Conservation (phyloP, 2,329 filamentous ascomycete species). For the Seiridium unicorne region DNA sequence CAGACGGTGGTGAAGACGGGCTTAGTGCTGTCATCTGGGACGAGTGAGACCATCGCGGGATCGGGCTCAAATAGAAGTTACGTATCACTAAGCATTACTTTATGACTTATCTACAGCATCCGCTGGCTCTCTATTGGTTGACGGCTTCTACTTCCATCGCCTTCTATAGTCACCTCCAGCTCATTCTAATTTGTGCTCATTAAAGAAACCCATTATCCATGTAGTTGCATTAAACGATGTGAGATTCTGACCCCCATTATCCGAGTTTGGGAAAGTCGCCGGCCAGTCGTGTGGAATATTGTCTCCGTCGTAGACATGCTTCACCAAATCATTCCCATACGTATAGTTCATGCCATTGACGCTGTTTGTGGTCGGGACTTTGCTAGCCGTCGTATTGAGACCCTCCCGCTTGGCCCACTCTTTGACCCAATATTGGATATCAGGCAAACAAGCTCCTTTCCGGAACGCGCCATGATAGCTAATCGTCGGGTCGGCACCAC, state of each 20-base stretch:
- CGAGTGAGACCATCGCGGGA: conserved; percentile 2
- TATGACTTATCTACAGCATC: no score
- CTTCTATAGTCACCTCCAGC: background rate
- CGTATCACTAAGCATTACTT: no score
- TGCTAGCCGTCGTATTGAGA: background rate
- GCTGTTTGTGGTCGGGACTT: background rate
- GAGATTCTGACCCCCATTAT: background rate
- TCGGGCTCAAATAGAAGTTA: background rate
- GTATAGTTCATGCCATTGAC: background rate
- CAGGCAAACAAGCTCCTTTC: conserved; percentile 35
- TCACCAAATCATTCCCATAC: conserved; percentile 1
- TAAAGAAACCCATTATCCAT: conserved; percentile 6
- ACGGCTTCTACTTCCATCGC: no score
- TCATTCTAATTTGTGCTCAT: background rate
- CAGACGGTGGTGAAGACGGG: conserved; percentile 12
- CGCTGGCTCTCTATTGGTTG: no score
- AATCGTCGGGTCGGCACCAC: conserved; percentile 39
- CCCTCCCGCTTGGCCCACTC: conserved; percentile 31
- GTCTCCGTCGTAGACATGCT: conserved; percentile 2
- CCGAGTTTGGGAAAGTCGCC: background rate
- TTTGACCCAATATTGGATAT: conserved; percentile 33
- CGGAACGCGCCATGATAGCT: conserved; percentile 38
- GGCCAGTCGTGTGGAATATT: conserved; percentile 8
- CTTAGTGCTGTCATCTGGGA: conserved; percentile 13
- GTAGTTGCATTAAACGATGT: conserved; percentile 8